phyloP scores from a whole-genome alignment of 495 filamentous ascomycete species.

The Lasiosphaeria miniovina region DNA sequence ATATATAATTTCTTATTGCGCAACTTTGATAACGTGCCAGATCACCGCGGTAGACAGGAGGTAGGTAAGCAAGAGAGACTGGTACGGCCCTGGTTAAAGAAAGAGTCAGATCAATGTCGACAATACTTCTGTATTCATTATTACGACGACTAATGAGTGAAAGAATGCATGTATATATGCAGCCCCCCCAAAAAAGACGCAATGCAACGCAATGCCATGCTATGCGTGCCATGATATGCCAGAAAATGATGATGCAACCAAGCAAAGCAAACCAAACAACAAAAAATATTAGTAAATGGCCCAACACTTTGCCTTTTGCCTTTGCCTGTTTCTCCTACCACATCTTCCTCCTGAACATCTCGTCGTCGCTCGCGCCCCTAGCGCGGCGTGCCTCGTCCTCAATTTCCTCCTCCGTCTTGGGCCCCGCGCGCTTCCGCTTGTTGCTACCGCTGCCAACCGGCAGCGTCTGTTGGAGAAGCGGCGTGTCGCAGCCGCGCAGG shows the following conservation, averaged over 20 bases:
- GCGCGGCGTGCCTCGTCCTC: conserved; percentile 35
- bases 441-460: neutral
- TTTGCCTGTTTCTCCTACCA: conserved; percentile 21
- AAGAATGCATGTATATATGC: too few species aligned
- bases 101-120: too few species aligned
- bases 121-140: too few species aligned
- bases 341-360: conserved; percentile 43
- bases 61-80: too few species aligned
- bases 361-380: conserved; percentile 30
- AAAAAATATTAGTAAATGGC: conserved; percentile 3
- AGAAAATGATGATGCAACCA: too few species aligned
- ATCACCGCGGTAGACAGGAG: neutral
- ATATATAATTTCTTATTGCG: neutral
- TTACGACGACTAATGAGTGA: too few species aligned
- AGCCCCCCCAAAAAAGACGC: neutral
- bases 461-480: conserved; percentile 20
- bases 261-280: conserved; percentile 1
- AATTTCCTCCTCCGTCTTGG: conserved; percentile 37
- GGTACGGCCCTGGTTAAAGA: too few species aligned
- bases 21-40: neutral
- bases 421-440: too few species aligned
- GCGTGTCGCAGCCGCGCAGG: conserved; percentile 58
- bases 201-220: too few species aligned
- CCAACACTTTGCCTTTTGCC: neutral
- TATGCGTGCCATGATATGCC: too few species aligned